Evolutionary conservation across 164 flowering plant species (phyloP).

Genomic region (Macadamia integrifolia): DNA sequence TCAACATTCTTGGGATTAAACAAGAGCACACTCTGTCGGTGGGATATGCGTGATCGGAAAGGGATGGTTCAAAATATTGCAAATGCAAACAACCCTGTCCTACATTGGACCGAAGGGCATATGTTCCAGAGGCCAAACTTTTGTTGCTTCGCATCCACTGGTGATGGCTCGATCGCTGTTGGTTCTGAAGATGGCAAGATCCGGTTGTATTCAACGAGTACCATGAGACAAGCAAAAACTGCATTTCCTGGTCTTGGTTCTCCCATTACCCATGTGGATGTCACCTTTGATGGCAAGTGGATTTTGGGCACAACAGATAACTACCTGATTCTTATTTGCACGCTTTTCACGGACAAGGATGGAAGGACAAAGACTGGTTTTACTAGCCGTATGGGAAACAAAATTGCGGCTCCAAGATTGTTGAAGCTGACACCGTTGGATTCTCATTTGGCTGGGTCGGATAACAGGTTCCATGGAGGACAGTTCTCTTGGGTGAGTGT

Average conservation of each 20-base stretch:
- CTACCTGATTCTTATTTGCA: constrained; percentile 83
- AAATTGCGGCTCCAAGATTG: constrained; percentile 85
- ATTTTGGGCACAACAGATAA: constrained; percentile 91
- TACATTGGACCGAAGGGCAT: constrained; percentile 95
- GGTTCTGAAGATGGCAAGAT: constrained; percentile 98
- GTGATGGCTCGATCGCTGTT: constrained; percentile 96
- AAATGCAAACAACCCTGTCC: constrained; percentile 47
- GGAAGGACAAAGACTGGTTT: constrained; percentile 91
- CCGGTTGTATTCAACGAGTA: constrained; percentile 71
- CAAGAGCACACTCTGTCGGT: constrained; percentile 79
- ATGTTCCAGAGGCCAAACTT: constrained; percentile 87
- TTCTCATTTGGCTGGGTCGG: constrained; percentile 77
- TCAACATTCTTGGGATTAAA: constrained; percentile 93
- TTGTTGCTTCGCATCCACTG: constrained; percentile 91
- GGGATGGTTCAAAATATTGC: constrained; percentile 87
- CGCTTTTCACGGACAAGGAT: constrained; percentile 80
- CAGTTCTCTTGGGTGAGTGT: constrained; percentile 92
- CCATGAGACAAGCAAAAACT: constrained; percentile 96
- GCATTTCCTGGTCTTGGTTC: constrained; percentile 98
- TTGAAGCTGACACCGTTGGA: constrained; percentile 88
- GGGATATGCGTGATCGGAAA: constrained; percentile 93
- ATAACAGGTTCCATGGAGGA: constrained; percentile 79
- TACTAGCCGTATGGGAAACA: constrained; percentile 84
- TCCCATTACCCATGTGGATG: constrained; percentile 94
- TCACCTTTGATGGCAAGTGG: constrained; percentile 98